Conservation (phyloP, 495 filamentous ascomycete species). For the Amorphotheca resinae region DNA sequence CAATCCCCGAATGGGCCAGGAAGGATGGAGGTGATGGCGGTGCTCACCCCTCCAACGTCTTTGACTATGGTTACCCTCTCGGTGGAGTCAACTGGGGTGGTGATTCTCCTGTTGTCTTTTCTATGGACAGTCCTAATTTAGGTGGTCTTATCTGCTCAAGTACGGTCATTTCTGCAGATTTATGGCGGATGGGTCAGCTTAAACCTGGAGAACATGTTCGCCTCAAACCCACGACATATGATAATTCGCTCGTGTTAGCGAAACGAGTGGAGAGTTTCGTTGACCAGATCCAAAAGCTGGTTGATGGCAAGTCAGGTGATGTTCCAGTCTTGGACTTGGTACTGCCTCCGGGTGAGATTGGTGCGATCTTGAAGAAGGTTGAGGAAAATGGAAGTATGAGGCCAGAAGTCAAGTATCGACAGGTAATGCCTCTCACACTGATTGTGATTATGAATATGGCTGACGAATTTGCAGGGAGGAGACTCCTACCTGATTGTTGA, state of each 20-base stretch:
- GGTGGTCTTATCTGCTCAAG: constrained; percentile 45
- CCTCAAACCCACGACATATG: constrained; percentile 32
- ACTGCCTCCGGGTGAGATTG: neutral
- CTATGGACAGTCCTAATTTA: constrained; percentile 44
- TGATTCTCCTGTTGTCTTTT: constrained; percentile 45
- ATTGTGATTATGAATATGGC: neutral
- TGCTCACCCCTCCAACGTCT: constrained; percentile 40
- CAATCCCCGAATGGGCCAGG: constrained; percentile 42
- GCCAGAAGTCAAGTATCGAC: constrained; percentile 35
- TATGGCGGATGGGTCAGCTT: constrained; percentile 49
- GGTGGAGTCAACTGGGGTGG: constrained; percentile 46
- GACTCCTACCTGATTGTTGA: constrained; percentile 43
- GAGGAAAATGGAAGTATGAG: constrained; percentile 29
- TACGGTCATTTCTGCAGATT: constrained; percentile 40
- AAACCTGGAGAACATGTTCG: constrained; percentile 43
- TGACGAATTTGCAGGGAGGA: constrained; percentile 28
- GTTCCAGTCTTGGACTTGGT: constrained; percentile 1
- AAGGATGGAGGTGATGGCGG: constrained; percentile 48
- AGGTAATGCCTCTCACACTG: constrained; percentile 20
- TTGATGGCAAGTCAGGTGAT: constrained; percentile 3
- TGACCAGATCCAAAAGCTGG: constrained; percentile 20
- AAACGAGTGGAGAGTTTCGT: constrained; percentile 27
- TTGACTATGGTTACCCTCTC: constrained; percentile 40
- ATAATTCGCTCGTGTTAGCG: constrained; percentile 30
- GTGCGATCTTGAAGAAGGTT: too few relatives aligned